Conservation (phyloP, 495 filamentous ascomycete species). For the Tuber indicum region DNA sequence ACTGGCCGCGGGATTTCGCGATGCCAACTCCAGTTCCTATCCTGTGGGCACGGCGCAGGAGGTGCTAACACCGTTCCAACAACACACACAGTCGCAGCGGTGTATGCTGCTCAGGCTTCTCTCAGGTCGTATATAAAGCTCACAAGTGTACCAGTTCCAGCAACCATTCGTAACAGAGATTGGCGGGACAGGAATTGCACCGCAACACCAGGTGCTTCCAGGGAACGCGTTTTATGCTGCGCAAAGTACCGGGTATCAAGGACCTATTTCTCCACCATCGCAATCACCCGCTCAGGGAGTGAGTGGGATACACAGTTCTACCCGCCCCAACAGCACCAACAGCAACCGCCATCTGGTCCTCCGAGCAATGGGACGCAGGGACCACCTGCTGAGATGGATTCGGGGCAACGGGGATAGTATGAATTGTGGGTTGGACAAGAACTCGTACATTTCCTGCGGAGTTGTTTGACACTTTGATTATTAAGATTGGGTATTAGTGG, state of each 20-base stretch:
- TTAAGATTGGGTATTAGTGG: background rate
- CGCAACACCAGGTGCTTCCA: background rate
- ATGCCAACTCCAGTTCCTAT: background rate
- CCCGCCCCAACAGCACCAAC: background rate
- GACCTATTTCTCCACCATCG: background rate
- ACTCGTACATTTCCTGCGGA: background rate
- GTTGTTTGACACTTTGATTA: background rate
- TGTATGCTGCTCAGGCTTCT: background rate
- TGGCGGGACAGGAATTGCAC: background rate
- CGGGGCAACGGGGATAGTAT: background rate
- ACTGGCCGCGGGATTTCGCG: too few relatives aligned
- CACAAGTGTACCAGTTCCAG: background rate
- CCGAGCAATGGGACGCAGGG: background rate
- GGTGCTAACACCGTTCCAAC: background rate
- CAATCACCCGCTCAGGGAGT: background rate
- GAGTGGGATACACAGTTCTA: background rate
- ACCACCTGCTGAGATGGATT: background rate
- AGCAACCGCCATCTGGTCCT: constrained; percentile 2
- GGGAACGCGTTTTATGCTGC: background rate
- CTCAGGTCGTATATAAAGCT: background rate
- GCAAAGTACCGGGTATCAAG: background rate
- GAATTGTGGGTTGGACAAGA: background rate
- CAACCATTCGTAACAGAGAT: background rate
- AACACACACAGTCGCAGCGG: background rate
- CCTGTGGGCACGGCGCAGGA: background rate